These are phyloP conservation scores for Zostera marina DNA, from an alignment of 116 monocot species.

Conservation along the genomic window DNA sequence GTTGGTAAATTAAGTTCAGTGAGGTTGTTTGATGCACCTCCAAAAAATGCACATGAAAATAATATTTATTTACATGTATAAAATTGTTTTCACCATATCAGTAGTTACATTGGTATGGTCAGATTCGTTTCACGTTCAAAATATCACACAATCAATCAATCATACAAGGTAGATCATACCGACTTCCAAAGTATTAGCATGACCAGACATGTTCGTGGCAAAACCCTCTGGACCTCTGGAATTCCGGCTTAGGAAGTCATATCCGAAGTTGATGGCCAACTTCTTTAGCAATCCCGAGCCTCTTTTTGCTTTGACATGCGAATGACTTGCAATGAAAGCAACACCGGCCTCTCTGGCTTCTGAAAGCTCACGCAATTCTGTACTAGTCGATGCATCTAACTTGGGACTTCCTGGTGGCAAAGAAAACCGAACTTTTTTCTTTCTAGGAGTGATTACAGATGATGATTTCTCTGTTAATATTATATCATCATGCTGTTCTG, in stretches of 20 bases:
- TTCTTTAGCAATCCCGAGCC: conserved; percentile 73
- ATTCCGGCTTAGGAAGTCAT: conserved; percentile 84
- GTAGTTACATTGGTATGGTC: too few relatives aligned
- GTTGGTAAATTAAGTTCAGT: background rate
- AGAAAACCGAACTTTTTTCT: conserved; percentile 63
- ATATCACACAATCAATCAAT: conserved; percentile 1
- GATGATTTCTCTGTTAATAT: too few relatives aligned
- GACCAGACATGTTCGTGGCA: conserved; percentile 51
- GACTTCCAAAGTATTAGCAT: conserved; percentile 89
- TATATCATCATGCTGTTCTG: conserved; percentile 30
- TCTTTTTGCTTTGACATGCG: conserved; percentile 63
- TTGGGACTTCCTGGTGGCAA: conserved; percentile 57
- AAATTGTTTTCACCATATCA: too few relatives aligned
- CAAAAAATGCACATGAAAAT: too few relatives aligned
- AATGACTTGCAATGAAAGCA: conserved; percentile 79
- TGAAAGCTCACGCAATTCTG: conserved; percentile 69
- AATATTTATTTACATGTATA: too few relatives aligned
- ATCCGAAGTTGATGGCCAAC: conserved; percentile 49
- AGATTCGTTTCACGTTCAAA: too few relatives aligned
- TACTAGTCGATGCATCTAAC: conserved; percentile 19
- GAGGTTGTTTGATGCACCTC: conserved; percentile 2
- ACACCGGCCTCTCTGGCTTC: conserved; percentile 92
- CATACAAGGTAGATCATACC: conserved; percentile 87
- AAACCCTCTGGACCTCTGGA: conserved; percentile 41
- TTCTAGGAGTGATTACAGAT: conserved; percentile 8